These are phyloP conservation scores for Neocallimastix lanati DNA, from an alignment of 192 early-diverging fungal species.

Conservation along the genomic window DNA sequence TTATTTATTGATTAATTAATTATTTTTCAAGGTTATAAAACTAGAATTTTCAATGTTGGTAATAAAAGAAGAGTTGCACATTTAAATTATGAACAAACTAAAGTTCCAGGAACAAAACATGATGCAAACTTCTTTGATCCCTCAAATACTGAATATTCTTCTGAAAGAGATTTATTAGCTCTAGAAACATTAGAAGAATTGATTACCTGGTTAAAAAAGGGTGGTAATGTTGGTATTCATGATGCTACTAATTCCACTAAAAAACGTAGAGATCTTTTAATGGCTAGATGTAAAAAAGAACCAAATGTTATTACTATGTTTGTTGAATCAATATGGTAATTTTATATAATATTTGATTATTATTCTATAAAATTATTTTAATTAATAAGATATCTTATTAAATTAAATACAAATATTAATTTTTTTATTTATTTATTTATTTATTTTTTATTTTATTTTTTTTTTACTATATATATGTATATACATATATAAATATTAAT, in stretches of 20 bases:
- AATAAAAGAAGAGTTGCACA: conserved; percentile 64
- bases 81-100: conserved; percentile 6
- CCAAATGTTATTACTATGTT: conserved; percentile 50
- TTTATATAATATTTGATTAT: no score
- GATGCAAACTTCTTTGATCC: conserved; percentile 88
- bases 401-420: no score
- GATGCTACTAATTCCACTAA: conserved; percentile 94
- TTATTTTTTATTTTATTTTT: no score
- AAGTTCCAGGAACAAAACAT: conserved; percentile 30
- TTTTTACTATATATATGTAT: no score
- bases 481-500: no score
- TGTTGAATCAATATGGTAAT: conserved; percentile 1
- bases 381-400: no score
- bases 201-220: conserved; percentile 69
- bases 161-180: conserved; percentile 69
- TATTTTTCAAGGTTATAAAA: conserved; percentile 24
- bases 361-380: no score
- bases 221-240: conserved; percentile 19
- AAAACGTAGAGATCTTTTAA: conserved; percentile 21
- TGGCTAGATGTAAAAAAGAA: conserved; percentile 28
- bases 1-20: no score
- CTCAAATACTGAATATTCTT: conserved; percentile 53
- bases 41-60: conserved; percentile 83
- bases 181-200: conserved; percentile 82
- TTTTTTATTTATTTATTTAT: no score